Evolutionary conservation across 2,329 filamentous ascomycete genomes (phyloP), one percentile per base, ranked within the genome.

Genomic region (Colletotrichum sp.): DNA sequence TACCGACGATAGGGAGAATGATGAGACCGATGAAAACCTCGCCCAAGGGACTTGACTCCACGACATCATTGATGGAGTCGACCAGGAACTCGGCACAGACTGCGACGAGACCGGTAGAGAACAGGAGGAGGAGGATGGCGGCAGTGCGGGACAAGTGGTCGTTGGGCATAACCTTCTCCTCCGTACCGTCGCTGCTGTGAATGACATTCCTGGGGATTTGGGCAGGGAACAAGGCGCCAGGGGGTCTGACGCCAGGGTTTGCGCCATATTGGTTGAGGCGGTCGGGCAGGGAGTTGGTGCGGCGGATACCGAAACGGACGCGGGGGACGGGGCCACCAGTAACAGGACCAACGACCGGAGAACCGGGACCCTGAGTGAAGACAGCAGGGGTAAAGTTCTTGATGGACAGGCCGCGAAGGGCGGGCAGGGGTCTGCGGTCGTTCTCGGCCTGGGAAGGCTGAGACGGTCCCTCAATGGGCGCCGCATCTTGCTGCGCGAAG

Each of bases 281-380:
- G 79, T 94, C 93, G 0, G 94, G 94, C 4, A 96, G 88, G 1
- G 94, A 96, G 81, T 91, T 95, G 25, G 94, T 94, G 70, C 94
- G 90, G 71, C 93, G 92, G 69, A 95, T 91, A n/a, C 91, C 91
- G 78, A 91, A 91, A 56, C 90, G 88, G 74, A 93, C 89, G 34
- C 89, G 88, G 8, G 91, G 90, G 58, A 91, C 87, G 13, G 88
- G 86, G 4, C 90, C 87, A 10, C 84, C 77, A 5, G 86, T 16
- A 6, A 61, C 61, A 28, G 61, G 66, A 10, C 62, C 74, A 22
- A 66, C 25, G 12, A 71, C 22, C 18, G 71, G 60, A 12, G 74
- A 61, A 6, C 81, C 80, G 8, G 82, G 74, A 15, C 83, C 78
- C 3, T 78, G 30, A 0, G 86, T 87, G 79, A 96, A 96, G 73